These are phyloP conservation scores for Rosa multiflora DNA, from an alignment of 306 rosid species.

Conservation along the genomic window DNA sequence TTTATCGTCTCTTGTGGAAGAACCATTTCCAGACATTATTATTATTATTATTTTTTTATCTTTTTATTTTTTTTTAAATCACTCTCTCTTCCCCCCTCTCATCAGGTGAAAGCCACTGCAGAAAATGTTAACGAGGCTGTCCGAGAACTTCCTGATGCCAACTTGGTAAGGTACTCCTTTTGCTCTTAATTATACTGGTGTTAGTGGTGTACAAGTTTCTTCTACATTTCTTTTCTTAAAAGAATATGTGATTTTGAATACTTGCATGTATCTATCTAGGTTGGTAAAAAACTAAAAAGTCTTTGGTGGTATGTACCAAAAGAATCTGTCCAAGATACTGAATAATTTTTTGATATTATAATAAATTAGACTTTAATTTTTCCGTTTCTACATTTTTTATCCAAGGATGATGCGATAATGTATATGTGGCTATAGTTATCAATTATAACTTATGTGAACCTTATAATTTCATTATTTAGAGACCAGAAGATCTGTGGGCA, in stretches of 20 bases:
- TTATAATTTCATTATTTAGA: constrained; percentile 43
- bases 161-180: constrained; percentile 85
- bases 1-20: neutral
- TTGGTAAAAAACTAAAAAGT: neutral
- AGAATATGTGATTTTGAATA: neutral
- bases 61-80: neutral
- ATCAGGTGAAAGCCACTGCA: constrained; percentile 88
- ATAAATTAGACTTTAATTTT: too few species aligned
- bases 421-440: neutral
- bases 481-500: constrained; percentile 93
- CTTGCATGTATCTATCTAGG: neutral
- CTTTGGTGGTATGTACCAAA: neutral
- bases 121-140: constrained; percentile 88
- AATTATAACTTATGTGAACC: constrained; percentile 20
- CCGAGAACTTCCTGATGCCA: constrained; percentile 98
- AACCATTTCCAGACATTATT: neutral
- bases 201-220: constrained; percentile 6
- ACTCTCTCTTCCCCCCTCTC: constrained; percentile 4
- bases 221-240: neutral
- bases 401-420: neutral
- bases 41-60: too few species aligned
- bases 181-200: constrained; percentile 27
- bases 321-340: neutral
- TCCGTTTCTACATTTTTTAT: neutral
- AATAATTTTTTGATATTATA: too few species aligned